A percentile compares a stretch with the other conserved stretches of the same genome.
Evolutionary conservation across 768 basidiomycete species (phyloP).

Genomic region (Boletus rubropictus): DNA sequence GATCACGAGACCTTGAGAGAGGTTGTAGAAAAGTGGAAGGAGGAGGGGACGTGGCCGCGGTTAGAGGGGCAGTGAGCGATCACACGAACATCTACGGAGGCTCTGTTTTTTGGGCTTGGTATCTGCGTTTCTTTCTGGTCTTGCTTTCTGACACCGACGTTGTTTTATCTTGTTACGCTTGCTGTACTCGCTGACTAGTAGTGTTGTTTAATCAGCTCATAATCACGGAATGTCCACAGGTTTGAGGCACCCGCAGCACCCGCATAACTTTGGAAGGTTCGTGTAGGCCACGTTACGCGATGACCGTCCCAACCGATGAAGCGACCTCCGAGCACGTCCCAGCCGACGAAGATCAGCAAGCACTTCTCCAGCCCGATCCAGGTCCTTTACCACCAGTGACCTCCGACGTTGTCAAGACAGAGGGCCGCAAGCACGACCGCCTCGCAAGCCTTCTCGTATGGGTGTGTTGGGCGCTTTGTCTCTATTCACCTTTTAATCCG

Average conservation of each 20-base stretch:
- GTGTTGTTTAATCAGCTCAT: slow-evolving; percentile 20
- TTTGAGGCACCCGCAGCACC: not conserved
- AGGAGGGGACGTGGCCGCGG: slow-evolving; percentile 45
- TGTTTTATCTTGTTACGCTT: slow-evolving; percentile 8
- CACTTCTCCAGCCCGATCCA: slow-evolving; percentile 4
- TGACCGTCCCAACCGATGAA: not conserved
- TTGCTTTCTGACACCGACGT: slow-evolving; percentile 1
- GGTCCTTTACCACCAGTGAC: slow-evolving; percentile 13
- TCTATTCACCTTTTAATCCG: not conserved
- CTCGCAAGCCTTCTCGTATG: slow-evolving; percentile 31
- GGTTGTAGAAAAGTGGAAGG: slow-evolving; percentile 76
- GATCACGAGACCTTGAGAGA: slow-evolving; percentile 58
- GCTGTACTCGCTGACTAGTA: slow-evolving; percentile 28
- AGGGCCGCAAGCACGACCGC: slow-evolving; percentile 36
- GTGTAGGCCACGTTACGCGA: not conserved
- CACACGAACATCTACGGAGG: slow-evolving; percentile 12
- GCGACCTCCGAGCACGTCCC: not conserved
- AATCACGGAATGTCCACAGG: no score
- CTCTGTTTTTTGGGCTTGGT: slow-evolving; percentile 17
- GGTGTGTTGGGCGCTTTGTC: slow-evolving; percentile 28
- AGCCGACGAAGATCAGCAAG: slow-evolving; percentile 12
- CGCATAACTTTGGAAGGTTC: no score
- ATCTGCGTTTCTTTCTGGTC: slow-evolving; percentile 8
- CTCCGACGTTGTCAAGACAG: slow-evolving; percentile 29
- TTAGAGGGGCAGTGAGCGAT: slow-evolving; percentile 15